Evolutionary conservation across 352 stramenopile species (phyloP), one percentile per base, ranked within the genome.

Genomic region (Phytopythium helicoides): DNA sequence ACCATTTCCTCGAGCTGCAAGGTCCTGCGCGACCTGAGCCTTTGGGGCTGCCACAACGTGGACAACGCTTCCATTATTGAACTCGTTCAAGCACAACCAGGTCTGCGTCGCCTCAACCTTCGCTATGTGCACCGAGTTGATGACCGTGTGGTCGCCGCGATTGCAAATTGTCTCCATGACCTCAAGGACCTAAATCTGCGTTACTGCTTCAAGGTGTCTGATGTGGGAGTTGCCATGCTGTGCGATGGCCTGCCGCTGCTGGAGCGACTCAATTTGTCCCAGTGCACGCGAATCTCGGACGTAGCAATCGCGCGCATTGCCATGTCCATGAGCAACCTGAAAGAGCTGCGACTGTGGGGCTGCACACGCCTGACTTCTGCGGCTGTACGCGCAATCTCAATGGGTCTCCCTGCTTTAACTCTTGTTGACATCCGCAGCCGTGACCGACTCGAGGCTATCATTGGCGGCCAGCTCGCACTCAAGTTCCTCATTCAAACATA

Each of bases 161-260:
- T 95, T 50, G 81, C 70, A 3, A 18, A 40, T 3, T 19, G 77
- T 21, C 31, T 84, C 31, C 71, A 66, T 9, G 58, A 71, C 37
- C 69, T 95, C 7, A 77, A 76, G 41, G 66, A 89, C 21, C 53
- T 95, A 44, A 92, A 93, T 44, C 35, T 95, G 36, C 82, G 82
- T 40, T 95, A 95, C 62, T 93, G 82, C 69, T 93, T 89, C 78
- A 93, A 93, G 54, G 56, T 95, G 15, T 87, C 85, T 28, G 85
- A 95, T 49, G 68, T 65, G 11, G 75, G 64, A 18, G 81, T 95
- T 9, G 47, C 53, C 8, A 55, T 61, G 14, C 60, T 95, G 28
- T 92, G 82, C 46, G 60, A 77, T 16, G 62, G 54, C 6, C 26
- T 89, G 23, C 49, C 61, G 8, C 45, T 59, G 3, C 66, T 95